Evolutionary conservation across 148 eudicot species (phyloP).

Genomic region (Euryodendron excelsum): DNA sequence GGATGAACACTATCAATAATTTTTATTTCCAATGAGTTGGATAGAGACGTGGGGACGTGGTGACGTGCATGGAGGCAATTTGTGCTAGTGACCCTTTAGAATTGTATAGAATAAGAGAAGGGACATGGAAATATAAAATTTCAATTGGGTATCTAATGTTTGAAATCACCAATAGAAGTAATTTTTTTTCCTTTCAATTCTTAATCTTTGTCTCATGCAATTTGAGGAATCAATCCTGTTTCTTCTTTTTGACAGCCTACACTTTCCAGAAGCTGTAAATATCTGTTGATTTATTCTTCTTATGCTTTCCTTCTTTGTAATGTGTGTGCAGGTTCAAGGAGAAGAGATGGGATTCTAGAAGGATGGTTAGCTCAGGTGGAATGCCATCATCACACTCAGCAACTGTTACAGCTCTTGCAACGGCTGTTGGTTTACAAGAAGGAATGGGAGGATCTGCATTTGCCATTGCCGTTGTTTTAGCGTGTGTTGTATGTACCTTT

Average conservation of each 20-base stretch:
- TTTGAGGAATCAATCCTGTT: neutral
- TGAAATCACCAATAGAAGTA: neutral
- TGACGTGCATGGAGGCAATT: neutral
- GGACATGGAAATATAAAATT: neutral
- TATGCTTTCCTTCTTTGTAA: slow-evolving; percentile 8
- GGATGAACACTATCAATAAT: neutral
- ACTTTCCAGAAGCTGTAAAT: neutral
- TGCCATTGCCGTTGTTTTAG: slow-evolving; percentile 86
- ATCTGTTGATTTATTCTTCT: neutral
- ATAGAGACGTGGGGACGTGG: neutral
- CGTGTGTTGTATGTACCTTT: slow-evolving; percentile 80
- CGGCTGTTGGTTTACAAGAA: slow-evolving; percentile 74
- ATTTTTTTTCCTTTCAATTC: neutral
- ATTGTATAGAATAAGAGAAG: neutral
- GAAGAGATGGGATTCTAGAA: slow-evolving; percentile 93
- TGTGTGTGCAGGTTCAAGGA: slow-evolving; percentile 73
- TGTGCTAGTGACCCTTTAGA: neutral
- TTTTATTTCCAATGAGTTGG: neutral
- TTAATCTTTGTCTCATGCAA: neutral
- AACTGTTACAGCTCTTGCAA: slow-evolving; percentile 78
- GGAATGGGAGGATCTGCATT: slow-evolving; percentile 72
- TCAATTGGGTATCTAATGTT: neutral
- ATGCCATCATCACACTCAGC: slow-evolving; percentile 99
- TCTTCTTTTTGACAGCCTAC: neutral
- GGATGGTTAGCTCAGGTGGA: slow-evolving; percentile 86